A percentile compares a stretch with the other conserved stretches of the same genome.
Conservation (phyloP, 2,329 filamentous ascomycete species). For the Coleophoma cylindrospora region DNA sequence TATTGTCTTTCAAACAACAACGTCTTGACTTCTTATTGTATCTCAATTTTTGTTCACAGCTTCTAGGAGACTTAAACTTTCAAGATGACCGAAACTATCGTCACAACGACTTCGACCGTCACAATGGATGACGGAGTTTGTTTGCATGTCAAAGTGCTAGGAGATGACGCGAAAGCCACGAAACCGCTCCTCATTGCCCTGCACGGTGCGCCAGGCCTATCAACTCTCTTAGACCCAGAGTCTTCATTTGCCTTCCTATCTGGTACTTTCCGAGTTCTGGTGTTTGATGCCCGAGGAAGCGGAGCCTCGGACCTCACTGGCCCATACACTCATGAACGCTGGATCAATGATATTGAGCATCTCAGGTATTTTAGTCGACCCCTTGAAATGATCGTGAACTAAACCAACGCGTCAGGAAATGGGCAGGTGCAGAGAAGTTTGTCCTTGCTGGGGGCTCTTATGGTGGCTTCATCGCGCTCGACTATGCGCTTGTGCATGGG, state of each 20-base stretch:
- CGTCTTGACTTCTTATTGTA: not conserved
- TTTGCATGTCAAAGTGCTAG: not conserved
- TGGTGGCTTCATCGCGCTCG: constrained; percentile 3
- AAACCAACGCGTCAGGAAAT: not conserved
- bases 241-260: not conserved
- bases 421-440: constrained; percentile 2
- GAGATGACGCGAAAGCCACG: not conserved
- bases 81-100: not conserved
- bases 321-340: constrained; percentile 2
- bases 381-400: not conserved
- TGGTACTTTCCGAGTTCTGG: not conserved
- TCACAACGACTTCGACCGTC: not conserved
- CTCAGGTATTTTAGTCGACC: not conserved
- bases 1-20: not conserved
- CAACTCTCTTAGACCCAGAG: not conserved
- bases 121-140: not conserved
- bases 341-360: constrained; percentile 3
- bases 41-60: not conserved
- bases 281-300: constrained; percentile 3
- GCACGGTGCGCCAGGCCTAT: not conserved
- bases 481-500: constrained; percentile 1
- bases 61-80: not conserved
- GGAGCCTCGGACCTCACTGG: not conserved
- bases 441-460: constrained; percentile 1
- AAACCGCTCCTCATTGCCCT: not conserved